Base-by-base conservation (phyloP, 2,329 filamentous ascomycete species). In the Piedraia hortae region DNA sequence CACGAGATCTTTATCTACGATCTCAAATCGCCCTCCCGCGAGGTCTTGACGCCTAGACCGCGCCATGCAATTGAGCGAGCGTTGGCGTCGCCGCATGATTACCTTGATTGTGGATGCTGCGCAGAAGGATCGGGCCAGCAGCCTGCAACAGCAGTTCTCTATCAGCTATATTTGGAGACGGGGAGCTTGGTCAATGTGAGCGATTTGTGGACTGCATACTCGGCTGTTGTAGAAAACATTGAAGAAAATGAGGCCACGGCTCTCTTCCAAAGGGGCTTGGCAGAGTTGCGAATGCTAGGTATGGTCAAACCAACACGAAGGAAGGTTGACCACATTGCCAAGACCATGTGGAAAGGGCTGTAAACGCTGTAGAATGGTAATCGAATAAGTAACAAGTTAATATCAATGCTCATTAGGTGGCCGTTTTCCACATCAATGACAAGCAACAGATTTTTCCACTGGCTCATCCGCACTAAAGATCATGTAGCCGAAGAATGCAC, bases 301-400 rank as follows among this genome's bases (percentile, higher is more conserved):
- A 70, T 91, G 46, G 59, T 93, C 28, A 91, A 85, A 50, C 58
- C 60, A 28, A 93, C 71, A 38, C 73, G 70, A 47, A 90, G 80
- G 54, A 90, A 89, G 54, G 63, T 67, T 12, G 85, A 93, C 42
- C 82, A 93, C 46, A 52, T 93, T 33, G 68, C 75, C 17, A 93
- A 91, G 51, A 55, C 78, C 16, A 82, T 34, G 50, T 85, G 28
- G 64, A 36, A 46, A 23, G 22, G 24, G 14, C 16, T 26, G 18
- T 24, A 23, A 14, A 10, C 8, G 10, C 16, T 27, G 10, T 27
- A 22, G 19, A 21, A n/a, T 14, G 6, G 9, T 13, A 22, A 21
- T 10, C 14, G 12, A 11, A 18, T 20, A 23, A 18, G 10, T 21
- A 7, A 5, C 16, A 19, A 8, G 12, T 9, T 14, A n/a, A 9